Evolutionary conservation across 129 eudicot genomes (phyloP).

Genomic region (Calendula officinalis): DNA sequence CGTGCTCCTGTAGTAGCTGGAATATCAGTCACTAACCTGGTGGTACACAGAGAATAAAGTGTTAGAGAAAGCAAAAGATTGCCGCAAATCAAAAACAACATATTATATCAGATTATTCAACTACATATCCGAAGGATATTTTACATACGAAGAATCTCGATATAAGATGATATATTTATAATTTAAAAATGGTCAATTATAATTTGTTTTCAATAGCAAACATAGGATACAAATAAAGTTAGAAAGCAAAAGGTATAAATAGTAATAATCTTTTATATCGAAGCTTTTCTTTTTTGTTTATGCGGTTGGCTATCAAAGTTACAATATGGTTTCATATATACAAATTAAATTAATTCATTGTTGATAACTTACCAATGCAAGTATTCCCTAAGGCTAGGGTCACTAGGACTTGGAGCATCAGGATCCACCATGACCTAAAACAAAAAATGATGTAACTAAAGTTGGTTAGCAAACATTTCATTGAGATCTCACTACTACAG

Average conservation of each 20-base stretch:
- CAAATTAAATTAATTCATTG: background rate
- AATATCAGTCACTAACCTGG: conserved; percentile 82
- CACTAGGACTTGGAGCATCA: conserved; percentile 94
- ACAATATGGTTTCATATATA: too few species aligned
- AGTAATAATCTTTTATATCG: conserved; percentile 16
- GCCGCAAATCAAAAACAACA: conserved; percentile 10
- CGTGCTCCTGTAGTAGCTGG: conserved; percentile 78
- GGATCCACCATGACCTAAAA: conserved; percentile 90
- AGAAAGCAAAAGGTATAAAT: conserved; percentile 8
- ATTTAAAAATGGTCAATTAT: background rate
- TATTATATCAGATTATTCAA: conserved; percentile 6
- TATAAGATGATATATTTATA: background rate
- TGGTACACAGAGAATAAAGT: conserved; percentile 18
- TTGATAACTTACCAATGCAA: conserved; percentile 60
- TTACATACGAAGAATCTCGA: background rate
- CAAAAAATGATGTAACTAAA: conserved; percentile 7
- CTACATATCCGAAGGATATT: background rate
- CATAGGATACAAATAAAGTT: conserved; percentile 2
- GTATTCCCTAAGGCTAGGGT: conserved; percentile 74
- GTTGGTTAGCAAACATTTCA: background rate
- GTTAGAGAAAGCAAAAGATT: conserved; percentile 19
- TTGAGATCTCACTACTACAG: background rate
- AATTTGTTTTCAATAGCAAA: background rate
- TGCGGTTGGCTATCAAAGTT: too few species aligned
- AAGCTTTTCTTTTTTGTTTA: conserved; percentile 4